Conservation (phyloP, 176 grass and related monocot species). For the Melocanna baccifera region DNA sequence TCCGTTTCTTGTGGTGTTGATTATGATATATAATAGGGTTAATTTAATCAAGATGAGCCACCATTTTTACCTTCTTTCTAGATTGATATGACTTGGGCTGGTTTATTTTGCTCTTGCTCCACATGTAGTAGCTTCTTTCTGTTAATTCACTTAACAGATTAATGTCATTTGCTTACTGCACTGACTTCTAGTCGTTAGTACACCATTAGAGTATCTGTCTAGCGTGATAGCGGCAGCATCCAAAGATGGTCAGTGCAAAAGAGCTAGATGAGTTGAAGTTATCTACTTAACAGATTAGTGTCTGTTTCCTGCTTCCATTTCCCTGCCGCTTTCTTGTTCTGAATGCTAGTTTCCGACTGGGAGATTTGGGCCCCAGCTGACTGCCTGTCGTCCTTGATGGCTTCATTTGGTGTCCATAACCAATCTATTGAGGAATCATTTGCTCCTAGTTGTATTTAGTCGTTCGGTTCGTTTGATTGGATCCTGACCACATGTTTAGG, state of each 20-base stretch:
- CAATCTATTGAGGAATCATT: background rate
- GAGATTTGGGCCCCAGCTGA: background rate
- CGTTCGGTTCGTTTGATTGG: background rate
- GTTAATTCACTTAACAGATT: no score
- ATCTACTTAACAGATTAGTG: background rate
- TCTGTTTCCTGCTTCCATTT: background rate
- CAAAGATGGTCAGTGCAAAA: background rate
- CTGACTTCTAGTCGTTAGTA: background rate
- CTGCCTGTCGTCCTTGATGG: background rate
- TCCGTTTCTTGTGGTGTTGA: background rate
- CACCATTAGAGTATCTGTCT: background rate
- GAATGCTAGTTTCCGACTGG: background rate
- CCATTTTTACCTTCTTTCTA: background rate
- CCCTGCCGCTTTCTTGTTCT: background rate
- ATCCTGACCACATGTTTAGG: no score
- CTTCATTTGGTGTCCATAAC: background rate
- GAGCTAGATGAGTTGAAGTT: background rate
- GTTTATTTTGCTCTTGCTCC: background rate
- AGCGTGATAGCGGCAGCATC: background rate
- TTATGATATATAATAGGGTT: background rate
- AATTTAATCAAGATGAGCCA: background rate
- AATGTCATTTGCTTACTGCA: background rate
- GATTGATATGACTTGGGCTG: background rate
- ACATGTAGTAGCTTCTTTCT: no score
- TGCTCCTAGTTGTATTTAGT: background rate